Base-by-base conservation (phyloP, 805 yeast genomes). In the Metschnikowia reukaufii region DNA sequence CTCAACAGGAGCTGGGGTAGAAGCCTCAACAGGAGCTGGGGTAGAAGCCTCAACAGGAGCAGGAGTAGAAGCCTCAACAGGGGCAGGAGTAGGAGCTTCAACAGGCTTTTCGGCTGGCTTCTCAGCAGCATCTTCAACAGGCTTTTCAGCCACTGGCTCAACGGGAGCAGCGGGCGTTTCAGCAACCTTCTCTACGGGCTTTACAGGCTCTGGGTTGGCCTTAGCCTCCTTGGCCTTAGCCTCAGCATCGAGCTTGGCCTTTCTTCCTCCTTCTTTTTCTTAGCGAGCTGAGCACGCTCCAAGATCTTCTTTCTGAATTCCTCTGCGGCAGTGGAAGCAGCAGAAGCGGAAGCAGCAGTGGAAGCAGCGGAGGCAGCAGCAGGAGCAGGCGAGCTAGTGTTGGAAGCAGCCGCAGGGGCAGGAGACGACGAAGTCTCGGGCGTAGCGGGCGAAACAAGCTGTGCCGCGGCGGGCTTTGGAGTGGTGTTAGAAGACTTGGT, bases 271-370 rank as follows among this genome's bases (percentile, higher is more conserved):
- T 44, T 51, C 54, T 50, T 56, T 43, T 52, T 42, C 46, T 52
- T 48, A 7, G 61, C 63, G 27, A 52, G 43, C 36, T 44, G 45
- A 1, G 59, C 68, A 40, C 52, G 58, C 54, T 66, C 73, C 47
- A 58, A 52, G 46, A 68, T 64, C 52, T 62, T 67, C 52, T 67
- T 64, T 53, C 60, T 66, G 55, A 68, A 68, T 47, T 69, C 72
- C 45, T 68, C 74, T 9, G 72, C 72, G 19, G 63, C 59, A 5
- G 53, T 38, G 37, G 46, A 44, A 35, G 49, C 46, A 3, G 58
- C 16, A 19, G 51, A 49, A 10, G 39, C 51, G 18, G 57, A 44
- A 13, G 57, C 45, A n/a, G 63, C 51, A 8, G 56, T 51, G 36
- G 57, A 44, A 13, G 57, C 45, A n/a, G 63, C 51, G 9, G 56